Evolutionary conservation across 2,329 filamentous ascomycete genomes (phyloP), one percentile per base, ranked within the genome.

Genomic region (Hypoxylon sp.): DNA sequence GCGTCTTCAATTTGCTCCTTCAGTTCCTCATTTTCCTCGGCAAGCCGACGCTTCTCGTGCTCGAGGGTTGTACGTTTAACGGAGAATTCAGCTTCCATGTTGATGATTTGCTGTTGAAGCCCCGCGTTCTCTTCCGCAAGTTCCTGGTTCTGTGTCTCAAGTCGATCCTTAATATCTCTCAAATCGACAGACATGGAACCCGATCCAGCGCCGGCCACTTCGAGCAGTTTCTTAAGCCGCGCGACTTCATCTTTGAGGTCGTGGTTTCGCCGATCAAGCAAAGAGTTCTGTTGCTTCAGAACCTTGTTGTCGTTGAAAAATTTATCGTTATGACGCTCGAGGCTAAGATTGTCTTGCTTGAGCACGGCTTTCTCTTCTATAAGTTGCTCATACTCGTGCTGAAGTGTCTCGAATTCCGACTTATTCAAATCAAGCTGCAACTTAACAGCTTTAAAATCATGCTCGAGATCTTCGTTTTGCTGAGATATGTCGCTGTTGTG

Each of bases 271-370:
- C 82, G 82, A 73, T 84, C 83, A 64, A 84, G 86, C 57, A 78
- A 79, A 24, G 81, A 79, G 68, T 86, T 87, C 73, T 87, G 72
- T 48, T 77, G 71, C 52, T 78, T 74, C 13, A 77, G 71, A 48
- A 66, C 57, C 44, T 75, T 75, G 78, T 85, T 87, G 73, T 87
- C 85, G 62, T 79, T 82, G 70, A 85, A 87, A 72, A 86, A 87
- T 67, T 83, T 84, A 54, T 87, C 85, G 65, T 87, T 87, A 73
- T 86, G 84, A 39, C 83, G 84, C 57, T 86, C 85, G 21, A 87
- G 81, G 69, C 83, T 84, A 35, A 82, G 78, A 65, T 87, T 86
- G 71, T 88, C 86, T 68, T 86, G 79, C 39, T 80, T 80, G n/a
- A 87, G 77, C 7, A 81, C 75, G 2, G 75, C 75, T 72, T 83